Evolutionary conservation across 1,284 basidiomycete species (phyloP).

Genomic region (Cutaneotrichosporon spelunceum): DNA sequence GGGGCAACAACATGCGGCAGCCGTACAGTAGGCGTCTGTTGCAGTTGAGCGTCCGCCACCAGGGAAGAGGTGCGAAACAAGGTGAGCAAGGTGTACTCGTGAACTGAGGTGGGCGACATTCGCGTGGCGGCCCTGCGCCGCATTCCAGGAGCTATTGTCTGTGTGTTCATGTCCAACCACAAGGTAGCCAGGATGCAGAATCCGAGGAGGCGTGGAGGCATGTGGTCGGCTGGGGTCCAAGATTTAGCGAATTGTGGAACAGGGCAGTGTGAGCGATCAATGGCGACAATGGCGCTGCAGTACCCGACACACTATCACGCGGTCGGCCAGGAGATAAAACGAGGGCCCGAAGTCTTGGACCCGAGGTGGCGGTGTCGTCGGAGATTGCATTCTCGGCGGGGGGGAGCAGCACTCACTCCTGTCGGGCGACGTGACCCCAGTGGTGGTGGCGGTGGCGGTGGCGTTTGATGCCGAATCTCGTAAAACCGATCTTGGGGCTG

Average conservation of each 20-base stretch:
- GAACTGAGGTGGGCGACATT: too few relatives aligned
- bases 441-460: background rate
- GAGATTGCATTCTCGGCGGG: background rate
- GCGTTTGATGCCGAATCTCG: background rate
- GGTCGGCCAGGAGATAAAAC: background rate
- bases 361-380: background rate
- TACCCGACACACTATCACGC: background rate
- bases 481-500: background rate
- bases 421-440: too few relatives aligned
- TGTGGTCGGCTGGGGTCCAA: background rate
- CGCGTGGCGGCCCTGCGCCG: background rate
- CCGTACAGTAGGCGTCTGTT: too few relatives aligned
- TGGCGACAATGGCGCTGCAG: background rate
- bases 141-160: background rate
- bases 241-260: background rate
- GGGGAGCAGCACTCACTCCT: background rate
- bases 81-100: background rate
- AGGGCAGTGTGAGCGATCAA: background rate
- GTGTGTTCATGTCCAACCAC: background rate
- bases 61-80: background rate
- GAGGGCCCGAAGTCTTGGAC: background rate
- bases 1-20: too few relatives aligned
- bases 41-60: background rate
- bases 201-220: background rate
- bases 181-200: background rate